Conservation (phyloP, 2,329 filamentous ascomycete species). For the Mariannaea elegans region DNA sequence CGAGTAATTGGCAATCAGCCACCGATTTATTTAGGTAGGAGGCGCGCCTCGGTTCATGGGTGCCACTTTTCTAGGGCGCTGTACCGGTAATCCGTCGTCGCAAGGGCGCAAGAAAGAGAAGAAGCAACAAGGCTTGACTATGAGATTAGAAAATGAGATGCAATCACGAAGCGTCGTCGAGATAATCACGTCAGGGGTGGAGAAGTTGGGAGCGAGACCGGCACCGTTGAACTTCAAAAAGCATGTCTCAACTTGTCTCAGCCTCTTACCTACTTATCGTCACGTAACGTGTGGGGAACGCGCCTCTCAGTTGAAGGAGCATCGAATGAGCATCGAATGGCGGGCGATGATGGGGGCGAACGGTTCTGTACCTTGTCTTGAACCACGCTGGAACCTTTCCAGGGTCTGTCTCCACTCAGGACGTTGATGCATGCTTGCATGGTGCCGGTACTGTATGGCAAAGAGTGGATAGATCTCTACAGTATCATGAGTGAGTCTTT, state of each 20-base stretch:
- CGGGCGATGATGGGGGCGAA: constrained; percentile 8
- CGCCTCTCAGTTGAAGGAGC: neutral
- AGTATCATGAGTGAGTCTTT: neutral
- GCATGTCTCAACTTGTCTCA: constrained; percentile 16
- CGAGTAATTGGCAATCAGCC: neutral
- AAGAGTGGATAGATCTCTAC: constrained; percentile 20
- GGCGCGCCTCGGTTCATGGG: neutral
- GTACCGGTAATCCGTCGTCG: neutral
- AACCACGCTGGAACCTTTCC: constrained; percentile 8
- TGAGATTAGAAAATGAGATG: neutral
- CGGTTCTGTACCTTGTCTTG: constrained; percentile 15
- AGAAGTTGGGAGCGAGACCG: constrained; percentile 15
- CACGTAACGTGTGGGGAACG: constrained; percentile 18
- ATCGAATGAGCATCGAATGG: constrained; percentile 5
- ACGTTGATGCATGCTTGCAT: constrained; percentile 3
- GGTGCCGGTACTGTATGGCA: neutral
- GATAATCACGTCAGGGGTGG: constrained; percentile 9
- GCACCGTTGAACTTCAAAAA: constrained; percentile 15
- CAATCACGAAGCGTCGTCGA: neutral
- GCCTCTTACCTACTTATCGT: neutral
- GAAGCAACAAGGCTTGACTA: neutral
- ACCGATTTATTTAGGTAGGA: no score
- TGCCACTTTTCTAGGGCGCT: neutral
- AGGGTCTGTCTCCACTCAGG: constrained; percentile 14
- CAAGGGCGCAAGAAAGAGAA: neutral